Base-by-base conservation (phyloP, 31 red algal genomes). In the Asparagopsis taxiformis region DNA sequence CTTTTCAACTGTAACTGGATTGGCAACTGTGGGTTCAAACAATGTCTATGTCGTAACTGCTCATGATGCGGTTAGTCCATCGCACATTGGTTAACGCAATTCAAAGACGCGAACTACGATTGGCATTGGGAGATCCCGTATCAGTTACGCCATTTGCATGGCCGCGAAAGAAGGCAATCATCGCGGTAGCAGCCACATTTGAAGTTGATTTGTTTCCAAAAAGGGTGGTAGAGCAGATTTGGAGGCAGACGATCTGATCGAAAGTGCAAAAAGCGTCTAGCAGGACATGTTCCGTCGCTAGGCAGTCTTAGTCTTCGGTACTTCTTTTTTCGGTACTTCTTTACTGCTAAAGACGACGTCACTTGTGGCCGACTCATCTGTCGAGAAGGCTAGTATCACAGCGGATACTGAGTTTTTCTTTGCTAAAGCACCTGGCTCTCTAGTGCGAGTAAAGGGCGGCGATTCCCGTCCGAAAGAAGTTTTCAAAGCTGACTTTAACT, bases 401-500 rank as follows among this genome's bases (percentile, higher is more conserved):
- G 53, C 57, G 0, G 51, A 43, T 3, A 91, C 83, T 38, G 79
- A 87, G 38, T 69, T 92, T 23, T 92, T 71, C 54, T 91, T 97
- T 65, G 59, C 62, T 29, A 97, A 97, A 57, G 82, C 94, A 3
- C 83, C 94, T 21, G 88, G 84, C 7, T 74, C 83, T 20, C 30
- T 19, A 23, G 62, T 97, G 3, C 62, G 74, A 36, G 54, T 97
- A 28, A 85, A 82, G 39, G 94, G 94, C 50, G 84, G 89, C 22
- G 95, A 90, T 41, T 71, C 59, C 15, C 80, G 90, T 54, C 79
- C 95, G 25, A 88, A 90, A 30, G 91, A 99, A 68, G 81, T 99
- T n/a, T 99, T 99, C 63, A 66, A 77, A 44, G 50, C 91, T 23
- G 91, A 99, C 63, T 99, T 99, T 72, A 81, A 95, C 71, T 99